Conservation (phyloP, 176 grass and related monocot species). For the Aegilops tauschii region DNA sequence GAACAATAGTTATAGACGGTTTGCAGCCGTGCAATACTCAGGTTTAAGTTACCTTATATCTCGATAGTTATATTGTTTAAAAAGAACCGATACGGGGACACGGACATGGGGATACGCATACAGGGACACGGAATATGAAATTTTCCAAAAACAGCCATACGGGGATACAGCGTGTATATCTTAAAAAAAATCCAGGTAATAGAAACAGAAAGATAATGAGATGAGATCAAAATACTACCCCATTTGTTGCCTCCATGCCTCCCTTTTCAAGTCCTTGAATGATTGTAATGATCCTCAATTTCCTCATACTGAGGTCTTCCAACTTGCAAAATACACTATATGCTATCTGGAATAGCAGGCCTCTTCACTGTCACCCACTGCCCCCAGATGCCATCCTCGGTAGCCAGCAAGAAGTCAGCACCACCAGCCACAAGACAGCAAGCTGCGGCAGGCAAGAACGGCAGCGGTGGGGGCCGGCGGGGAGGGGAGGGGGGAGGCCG, state of each 20-base stretch:
- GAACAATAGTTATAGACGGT: not conserved
- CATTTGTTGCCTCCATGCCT: not conserved
- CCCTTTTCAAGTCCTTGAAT: not conserved
- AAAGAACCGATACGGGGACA: not conserved
- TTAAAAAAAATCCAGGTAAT: not conserved
- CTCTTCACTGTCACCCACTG: too few relatives aligned
- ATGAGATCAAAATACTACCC: not conserved
- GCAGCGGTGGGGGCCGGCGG: too few relatives aligned
- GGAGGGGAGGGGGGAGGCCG: too few relatives aligned
- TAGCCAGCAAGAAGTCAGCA: too few relatives aligned
- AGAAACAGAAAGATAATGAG: not conserved
- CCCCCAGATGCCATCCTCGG: too few relatives aligned
- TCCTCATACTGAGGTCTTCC: too few relatives aligned
- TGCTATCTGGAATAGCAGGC: too few relatives aligned
- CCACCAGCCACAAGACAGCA: too few relatives aligned
- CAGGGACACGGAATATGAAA: not conserved
- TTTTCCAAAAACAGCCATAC: not conserved
- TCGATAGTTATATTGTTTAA: not conserved
- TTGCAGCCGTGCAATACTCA: not conserved
- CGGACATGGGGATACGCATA: not conserved
- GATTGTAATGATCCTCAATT: too few relatives aligned
- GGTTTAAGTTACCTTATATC: not conserved
- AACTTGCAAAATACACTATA: too few relatives aligned
- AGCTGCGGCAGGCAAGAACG: too few relatives aligned
- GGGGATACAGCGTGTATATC: not conserved